Evolutionary conservation across 768 basidiomycete species (phyloP).

Genomic region (Mycena galericulata): DNA sequence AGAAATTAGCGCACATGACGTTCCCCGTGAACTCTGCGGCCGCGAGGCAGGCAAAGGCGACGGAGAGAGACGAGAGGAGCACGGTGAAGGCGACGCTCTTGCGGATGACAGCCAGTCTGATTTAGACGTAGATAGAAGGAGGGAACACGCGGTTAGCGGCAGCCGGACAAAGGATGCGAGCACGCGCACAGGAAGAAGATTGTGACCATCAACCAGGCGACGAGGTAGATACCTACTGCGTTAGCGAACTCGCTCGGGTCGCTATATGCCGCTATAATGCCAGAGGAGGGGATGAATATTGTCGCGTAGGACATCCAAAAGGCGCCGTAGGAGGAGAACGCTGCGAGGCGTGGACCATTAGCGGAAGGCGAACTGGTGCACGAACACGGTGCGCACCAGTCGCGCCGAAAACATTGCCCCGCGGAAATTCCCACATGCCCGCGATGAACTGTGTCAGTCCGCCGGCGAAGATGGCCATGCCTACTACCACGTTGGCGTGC

Average conservation of each 20-base stretch:
- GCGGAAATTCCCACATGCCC: slow-evolving; percentile 82
- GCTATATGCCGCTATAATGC: slow-evolving; percentile 64
- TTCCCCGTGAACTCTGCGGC: slow-evolving; percentile 50
- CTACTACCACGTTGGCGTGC: slow-evolving; percentile 73
- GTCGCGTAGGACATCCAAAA: slow-evolving; percentile 87
- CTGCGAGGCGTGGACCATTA: slow-evolving; percentile 45
- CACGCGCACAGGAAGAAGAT: slow-evolving; percentile 68
- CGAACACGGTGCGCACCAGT: slow-evolving; percentile 60
- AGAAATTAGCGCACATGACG: slow-evolving; percentile 41
- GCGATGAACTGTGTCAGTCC: slow-evolving; percentile 85
- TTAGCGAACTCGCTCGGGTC: slow-evolving; percentile 54
- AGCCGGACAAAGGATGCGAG: background rate
- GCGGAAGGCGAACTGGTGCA: background rate
- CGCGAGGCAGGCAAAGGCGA: slow-evolving; percentile 58
- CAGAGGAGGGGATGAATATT: slow-evolving; percentile 74
- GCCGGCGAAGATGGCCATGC: slow-evolving; percentile 81
- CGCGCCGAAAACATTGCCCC: slow-evolving; percentile 73
- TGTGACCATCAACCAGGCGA: slow-evolving; percentile 76
- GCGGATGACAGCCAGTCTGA: slow-evolving; percentile 53
- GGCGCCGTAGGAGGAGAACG: slow-evolving; percentile 78
- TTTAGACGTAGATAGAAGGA: too few species aligned
- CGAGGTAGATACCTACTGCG: slow-evolving; percentile 77
- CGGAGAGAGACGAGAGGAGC: slow-evolving; percentile 51
- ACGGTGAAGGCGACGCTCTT: slow-evolving; percentile 54
- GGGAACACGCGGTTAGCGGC: background rate